Evolutionary conservation across 495 filamentous ascomycete species (phyloP), one percentile per base, ranked within the genome.

Genomic region (Penicillium argentinense): DNA sequence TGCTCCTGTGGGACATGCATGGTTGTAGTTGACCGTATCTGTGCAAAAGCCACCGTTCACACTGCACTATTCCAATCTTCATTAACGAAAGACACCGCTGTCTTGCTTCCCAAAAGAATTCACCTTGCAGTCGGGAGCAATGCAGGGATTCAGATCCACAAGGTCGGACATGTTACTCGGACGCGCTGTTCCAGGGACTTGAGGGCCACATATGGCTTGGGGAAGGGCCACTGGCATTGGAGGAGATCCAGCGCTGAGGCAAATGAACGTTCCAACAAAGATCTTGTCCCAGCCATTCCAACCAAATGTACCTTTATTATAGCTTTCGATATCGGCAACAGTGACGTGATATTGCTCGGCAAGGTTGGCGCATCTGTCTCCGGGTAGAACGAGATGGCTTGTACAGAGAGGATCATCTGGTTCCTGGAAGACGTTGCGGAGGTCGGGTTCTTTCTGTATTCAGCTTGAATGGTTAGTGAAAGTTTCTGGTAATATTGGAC

Each of bases 201-300:
- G 52, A 13, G 56, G 56, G n/a, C 56, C 56, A 36, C 56, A 59
- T 8, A 37, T 27, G 29, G 56, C 52, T 13, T 49, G 25, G 7
- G 56, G 44, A 25, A 56, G 41, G 27, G 52, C 52, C n/a, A 48
- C 48, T 9, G 52, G 56, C 56, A 59, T 59, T 2, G 56, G 45
- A 34, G 45, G 45, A 12, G 22, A 9, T 7, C 56, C 56, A 22
- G 47, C 14, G 32, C 52, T 47, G 3, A 59, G 24, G 36, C 56
- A 56, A 2, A 59, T 47, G 13, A 56, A 46, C 22, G 16, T 24
- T 3, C 52, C 56, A 6, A 34, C 36, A 16, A 36, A 30, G 1
- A 56, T 0, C 9, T 37, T 9, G 1, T 13, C 9, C 17, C 56
- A 59, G 4, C 52, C 52, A 13, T 13, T 11, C 56, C 56, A 59